Evolutionary conservation across 2,329 filamentous ascomycete species (phyloP).

Genomic region (Fonsecaea multimorphosa): DNA sequence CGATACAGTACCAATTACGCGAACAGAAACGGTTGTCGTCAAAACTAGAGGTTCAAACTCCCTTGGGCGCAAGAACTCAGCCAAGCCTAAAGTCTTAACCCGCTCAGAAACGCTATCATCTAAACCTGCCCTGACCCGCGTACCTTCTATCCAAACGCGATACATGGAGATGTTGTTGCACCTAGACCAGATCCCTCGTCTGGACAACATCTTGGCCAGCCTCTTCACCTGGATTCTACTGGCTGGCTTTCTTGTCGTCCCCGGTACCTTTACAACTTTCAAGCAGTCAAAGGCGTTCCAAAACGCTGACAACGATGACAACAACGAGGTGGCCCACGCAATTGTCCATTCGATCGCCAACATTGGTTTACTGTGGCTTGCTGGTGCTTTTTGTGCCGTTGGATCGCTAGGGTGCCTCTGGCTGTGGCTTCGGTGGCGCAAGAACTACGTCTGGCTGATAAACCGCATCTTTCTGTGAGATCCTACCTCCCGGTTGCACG

Average conservation of each 20-base stretch:
- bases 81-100: not conserved
- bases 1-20: slow-evolving; percentile 5
- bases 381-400: slow-evolving; percentile 52
- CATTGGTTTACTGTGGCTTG: slow-evolving; percentile 53
- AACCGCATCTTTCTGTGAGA: slow-evolving; percentile 57
- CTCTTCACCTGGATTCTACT: slow-evolving; percentile 59
- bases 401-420: slow-evolving; percentile 51
- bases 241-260: slow-evolving; percentile 60
- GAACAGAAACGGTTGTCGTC: not conserved
- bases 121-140: slow-evolving; percentile 28
- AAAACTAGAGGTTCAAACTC: slow-evolving; percentile 7
- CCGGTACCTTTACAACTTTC: slow-evolving; percentile 59
- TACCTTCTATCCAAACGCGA: slow-evolving; percentile 36
- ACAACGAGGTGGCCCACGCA: slow-evolving; percentile 40
- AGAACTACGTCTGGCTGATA: slow-evolving; percentile 62
- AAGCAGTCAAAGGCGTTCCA: slow-evolving; percentile 44
- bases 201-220: slow-evolving; percentile 54
- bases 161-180: slow-evolving; percentile 43
- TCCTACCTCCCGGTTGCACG: not conserved
- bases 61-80: slow-evolving; percentile 13
- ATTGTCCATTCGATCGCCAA: slow-evolving; percentile 46
- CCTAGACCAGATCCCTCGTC: slow-evolving; percentile 43
- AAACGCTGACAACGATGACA: slow-evolving; percentile 38
- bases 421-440: slow-evolving; percentile 54
- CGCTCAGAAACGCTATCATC: slow-evolving; percentile 20